Evolutionary conservation across 371 early-diverging fungal genomes (phyloP).

Genomic region (Mucor saturninus): DNA sequence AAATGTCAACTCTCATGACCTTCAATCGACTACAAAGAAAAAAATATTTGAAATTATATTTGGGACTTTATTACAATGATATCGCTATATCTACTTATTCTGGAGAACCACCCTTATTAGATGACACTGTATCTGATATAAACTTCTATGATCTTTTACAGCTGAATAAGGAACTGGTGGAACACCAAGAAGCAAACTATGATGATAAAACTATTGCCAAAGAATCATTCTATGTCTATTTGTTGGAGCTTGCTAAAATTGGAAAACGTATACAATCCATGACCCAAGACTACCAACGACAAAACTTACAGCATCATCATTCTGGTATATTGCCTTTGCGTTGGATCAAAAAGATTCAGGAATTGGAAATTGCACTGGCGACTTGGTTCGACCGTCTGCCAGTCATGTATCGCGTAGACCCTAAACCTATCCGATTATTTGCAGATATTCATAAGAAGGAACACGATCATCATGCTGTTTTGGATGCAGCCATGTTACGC

Average conservation of each 20-base stretch:
- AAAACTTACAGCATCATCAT: slow-evolving; percentile 25
- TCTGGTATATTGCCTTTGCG: slow-evolving; percentile 32
- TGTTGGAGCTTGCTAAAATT: slow-evolving; percentile 41
- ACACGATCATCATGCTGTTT: slow-evolving; percentile 2
- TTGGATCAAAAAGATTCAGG: slow-evolving; percentile 37
- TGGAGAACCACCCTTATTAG: slow-evolving; percentile 34
- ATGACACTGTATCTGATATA: slow-evolving; percentile 38
- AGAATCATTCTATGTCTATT: slow-evolving; percentile 46
- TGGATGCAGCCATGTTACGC: slow-evolving; percentile 27
- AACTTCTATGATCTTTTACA: slow-evolving; percentile 46
- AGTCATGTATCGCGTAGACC: slow-evolving; percentile 39
- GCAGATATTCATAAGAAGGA: neutral
- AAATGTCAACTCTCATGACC: neutral
- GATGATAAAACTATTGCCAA: slow-evolving; percentile 43
- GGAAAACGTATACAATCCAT: slow-evolving; percentile 38
- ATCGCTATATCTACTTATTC: slow-evolving; percentile 35
- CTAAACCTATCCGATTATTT: slow-evolving; percentile 20
- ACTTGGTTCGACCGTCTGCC: slow-evolving; percentile 49
- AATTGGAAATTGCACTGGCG: slow-evolving; percentile 40
- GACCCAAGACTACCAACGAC: slow-evolving; percentile 38
- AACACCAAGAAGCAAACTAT: slow-evolving; percentile 24
- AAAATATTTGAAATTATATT: slow-evolving; percentile 34
- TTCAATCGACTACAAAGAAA: slow-evolving; percentile 32
- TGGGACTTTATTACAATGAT: slow-evolving; percentile 52
- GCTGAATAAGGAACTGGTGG: slow-evolving; percentile 29